Evolutionary conservation across 2,329 filamentous ascomycete genomes (phyloP).

Genomic region (Fusarium hostae): DNA sequence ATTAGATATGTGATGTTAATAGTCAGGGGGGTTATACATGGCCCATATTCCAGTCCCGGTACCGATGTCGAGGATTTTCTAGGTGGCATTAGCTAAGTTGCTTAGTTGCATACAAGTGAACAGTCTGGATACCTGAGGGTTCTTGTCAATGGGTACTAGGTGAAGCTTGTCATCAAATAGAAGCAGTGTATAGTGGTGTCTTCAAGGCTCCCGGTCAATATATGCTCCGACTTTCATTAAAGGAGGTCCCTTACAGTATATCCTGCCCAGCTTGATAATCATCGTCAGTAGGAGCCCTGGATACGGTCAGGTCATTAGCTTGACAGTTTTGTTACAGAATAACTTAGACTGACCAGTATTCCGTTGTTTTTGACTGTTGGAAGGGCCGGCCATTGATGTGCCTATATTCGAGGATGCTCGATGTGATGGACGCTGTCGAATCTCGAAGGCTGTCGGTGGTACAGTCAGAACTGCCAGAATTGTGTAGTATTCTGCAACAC

Average conservation of each 20-base stretch:
- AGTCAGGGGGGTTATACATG: conserved; percentile 16
- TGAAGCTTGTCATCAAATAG: conserved; percentile 51
- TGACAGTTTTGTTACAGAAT: neutral
- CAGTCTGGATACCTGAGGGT: conserved; percentile 8
- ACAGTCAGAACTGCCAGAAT: neutral
- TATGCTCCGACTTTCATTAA: neutral
- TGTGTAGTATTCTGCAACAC: neutral
- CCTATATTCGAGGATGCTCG: conserved; percentile 43
- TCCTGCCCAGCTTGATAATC: conserved; percentile 27
- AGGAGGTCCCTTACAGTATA: conserved; percentile 1
- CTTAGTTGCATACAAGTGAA: neutral
- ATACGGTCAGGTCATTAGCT: neutral
- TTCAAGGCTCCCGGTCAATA: neutral
- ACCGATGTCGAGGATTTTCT: conserved; percentile 60
- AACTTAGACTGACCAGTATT: conserved; percentile 39
- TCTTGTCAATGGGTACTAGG: conserved; percentile 43
- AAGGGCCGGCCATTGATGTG: conserved; percentile 44
- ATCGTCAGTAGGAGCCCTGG: conserved; percentile 34
- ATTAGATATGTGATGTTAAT: neutral
- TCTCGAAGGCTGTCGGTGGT: conserved; percentile 11
- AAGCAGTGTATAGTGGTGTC: conserved; percentile 32
- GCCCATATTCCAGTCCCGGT: conserved; percentile 70
- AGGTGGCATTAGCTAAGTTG: too few relatives aligned
- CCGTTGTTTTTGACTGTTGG: conserved; percentile 40
- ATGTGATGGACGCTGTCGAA: conserved; percentile 25